These are phyloP conservation scores for Arthromyces matolae DNA, from an alignment of 768 basidiomycete genomes.

Conservation along the genomic window DNA sequence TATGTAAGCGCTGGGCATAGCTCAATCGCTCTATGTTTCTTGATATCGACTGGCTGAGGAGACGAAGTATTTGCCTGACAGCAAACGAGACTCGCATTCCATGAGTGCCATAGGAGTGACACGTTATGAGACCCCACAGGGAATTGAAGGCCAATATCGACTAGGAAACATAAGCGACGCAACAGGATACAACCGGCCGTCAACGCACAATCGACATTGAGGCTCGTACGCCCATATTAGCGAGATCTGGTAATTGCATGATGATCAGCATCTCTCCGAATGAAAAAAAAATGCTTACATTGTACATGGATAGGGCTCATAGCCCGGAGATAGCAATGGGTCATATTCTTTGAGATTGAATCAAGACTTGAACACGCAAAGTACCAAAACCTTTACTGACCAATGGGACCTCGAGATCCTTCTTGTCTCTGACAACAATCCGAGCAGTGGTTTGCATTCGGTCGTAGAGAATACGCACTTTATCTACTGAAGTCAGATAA, in stretches of 20 bases:
- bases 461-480: constrained; percentile 75
- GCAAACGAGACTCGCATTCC: constrained; percentile 89
- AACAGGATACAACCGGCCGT: neutral
- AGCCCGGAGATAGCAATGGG: constrained; percentile 77
- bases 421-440: constrained; percentile 56
- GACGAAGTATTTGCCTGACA: constrained; percentile 75
- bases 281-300: constrained; percentile 35
- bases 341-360: constrained; percentile 59
- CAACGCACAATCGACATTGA: constrained; percentile 74
- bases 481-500: constrained; percentile 40
- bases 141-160: constrained; percentile 78
- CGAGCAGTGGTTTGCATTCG: constrained; percentile 69
- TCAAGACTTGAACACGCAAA: neutral
- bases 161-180: constrained; percentile 27
- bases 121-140: constrained; percentile 78
- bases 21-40: constrained; percentile 76
- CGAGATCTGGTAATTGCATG: constrained; percentile 46
- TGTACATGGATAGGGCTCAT: constrained; percentile 86
- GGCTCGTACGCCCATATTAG: constrained; percentile 79
- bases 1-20: constrained; percentile 71
- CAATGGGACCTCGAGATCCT: constrained; percentile 65
- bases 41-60: constrained; percentile 76
- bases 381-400: constrained; percentile 30
- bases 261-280: constrained; percentile 2
- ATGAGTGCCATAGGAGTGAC: constrained; percentile 69